Percentiles rank a stretch among this genome's conserved stretches.
phyloP scores from a whole-genome alignment of 1,139 yeast genomes.

The Diutina sp. region DNA sequence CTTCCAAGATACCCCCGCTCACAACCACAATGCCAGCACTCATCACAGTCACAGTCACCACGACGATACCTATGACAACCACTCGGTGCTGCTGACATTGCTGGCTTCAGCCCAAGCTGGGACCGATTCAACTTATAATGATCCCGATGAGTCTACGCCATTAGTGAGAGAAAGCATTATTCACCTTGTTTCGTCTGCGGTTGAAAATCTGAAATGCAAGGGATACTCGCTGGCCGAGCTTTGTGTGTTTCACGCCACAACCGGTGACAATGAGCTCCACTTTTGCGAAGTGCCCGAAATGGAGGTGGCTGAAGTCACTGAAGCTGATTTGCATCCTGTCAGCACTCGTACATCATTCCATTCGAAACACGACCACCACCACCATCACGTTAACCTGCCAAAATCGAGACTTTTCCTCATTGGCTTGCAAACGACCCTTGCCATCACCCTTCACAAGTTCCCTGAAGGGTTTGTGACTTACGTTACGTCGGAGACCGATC shows the following conservation, averaged over 20 bases:
- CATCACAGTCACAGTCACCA: conserved; percentile 3
- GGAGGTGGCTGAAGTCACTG: neutral
- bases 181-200: conserved; percentile 12
- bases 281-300: conserved; percentile 1
- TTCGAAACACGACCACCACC: conserved; percentile 33
- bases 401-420: conserved; percentile 66
- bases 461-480: conserved; percentile 93
- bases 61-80: neutral
- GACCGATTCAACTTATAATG: neutral
- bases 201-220: conserved; percentile 25
- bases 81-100: conserved; percentile 9
- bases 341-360: conserved; percentile 9
- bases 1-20: conserved; percentile 6
- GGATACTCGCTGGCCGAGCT: conserved; percentile 39
- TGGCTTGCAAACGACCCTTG: conserved; percentile 83
- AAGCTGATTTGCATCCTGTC: neutral
- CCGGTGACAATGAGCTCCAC: neutral
- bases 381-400: conserved; percentile 72
- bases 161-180: conserved; percentile 12
- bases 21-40: conserved; percentile 6
- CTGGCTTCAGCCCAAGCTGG: neutral
- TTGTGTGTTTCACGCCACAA: conserved; percentile 8
- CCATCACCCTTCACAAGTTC: conserved; percentile 76
- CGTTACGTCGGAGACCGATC: conserved; percentile 65
- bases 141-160: conserved; percentile 11